Evolutionary conservation across 2,329 filamentous ascomycete genomes (phyloP), one percentile per base, ranked within the genome.

Genomic region (Tolypocladium capitatum): DNA sequence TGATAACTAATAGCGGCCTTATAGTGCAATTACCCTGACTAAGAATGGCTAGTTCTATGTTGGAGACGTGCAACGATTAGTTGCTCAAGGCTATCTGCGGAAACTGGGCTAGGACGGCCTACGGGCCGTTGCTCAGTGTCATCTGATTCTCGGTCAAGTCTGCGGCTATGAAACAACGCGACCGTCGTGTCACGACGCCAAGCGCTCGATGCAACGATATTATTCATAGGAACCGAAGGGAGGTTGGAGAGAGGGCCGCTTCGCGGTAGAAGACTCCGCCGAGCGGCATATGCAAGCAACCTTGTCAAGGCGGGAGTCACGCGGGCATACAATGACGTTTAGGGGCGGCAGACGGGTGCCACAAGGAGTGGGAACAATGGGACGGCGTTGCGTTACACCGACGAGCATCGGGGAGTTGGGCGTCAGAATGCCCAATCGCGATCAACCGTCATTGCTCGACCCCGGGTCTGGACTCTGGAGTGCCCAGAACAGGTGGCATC

Each of bases 1-100:
- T 16, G 28, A 21, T 14, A 32, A 45, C 58, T 63, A 35, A 62
- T 50, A 10, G 28, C 27, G 13, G 11, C 35, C 21, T 30, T 62
- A 54, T 56, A 95, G 89, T 16, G 86, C 90, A 13, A 96, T 98
- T 58, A 97, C 86, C 51, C 75, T 98, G 70, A 95, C 89, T 34
- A 97, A 94, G 68, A 97, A 98, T 67, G 96, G 90, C 60, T 92
- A 98, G 63, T 94, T 98, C 62, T 97, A 94, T 61, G 92, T 98
- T 35, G 91, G 88, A 24, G 92, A 98, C 67, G 92, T 98, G 7
- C 92, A 98, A 67, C 79, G 90, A 45, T 67, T 98, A 57, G 96
- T 98, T 59, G 80, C 88, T 16, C 91, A 97, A 63, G 92, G 92
- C 20, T 98, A 96, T 68, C 71, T 98, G 53, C 90, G 96, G 65